These are phyloP conservation scores for Chionographis japonica DNA, from an alignment of 106 monocot species.

Conservation along the genomic window DNA sequence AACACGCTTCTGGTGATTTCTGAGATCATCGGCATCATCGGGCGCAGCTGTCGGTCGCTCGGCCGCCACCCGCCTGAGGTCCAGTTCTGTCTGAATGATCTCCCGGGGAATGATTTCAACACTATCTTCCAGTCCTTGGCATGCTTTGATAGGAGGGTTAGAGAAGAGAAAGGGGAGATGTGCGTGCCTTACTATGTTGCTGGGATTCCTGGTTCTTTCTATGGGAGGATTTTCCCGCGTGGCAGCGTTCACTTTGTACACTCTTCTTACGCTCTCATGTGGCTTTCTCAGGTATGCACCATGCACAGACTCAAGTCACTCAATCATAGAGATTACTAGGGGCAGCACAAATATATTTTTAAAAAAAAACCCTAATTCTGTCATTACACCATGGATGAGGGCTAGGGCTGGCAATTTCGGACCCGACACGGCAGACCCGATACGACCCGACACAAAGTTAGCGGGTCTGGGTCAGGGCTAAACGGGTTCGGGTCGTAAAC, in stretches of 20 bases:
- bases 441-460: too few relatives aligned
- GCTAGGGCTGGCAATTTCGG: too few relatives aligned
- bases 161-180: background rate
- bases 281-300: slow-evolving; percentile 44
- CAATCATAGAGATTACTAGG: too few relatives aligned
- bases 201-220: slow-evolving; percentile 42
- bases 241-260: slow-evolving; percentile 46
- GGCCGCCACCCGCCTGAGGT: slow-evolving; percentile 9
- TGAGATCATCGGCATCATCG: slow-evolving; percentile 6
- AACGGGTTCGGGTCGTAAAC: too few relatives aligned
- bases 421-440: too few relatives aligned
- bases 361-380: too few relatives aligned
- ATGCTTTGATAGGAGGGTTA: background rate
- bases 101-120: slow-evolving; percentile 47
- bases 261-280: slow-evolving; percentile 43
- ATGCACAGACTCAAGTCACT: too few relatives aligned
- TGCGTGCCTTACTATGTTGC: slow-evolving; percentile 4
- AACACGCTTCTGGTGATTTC: slow-evolving; percentile 13
- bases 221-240: slow-evolving; percentile 28
- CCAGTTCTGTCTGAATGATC: slow-evolving; percentile 35
- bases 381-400: too few relatives aligned
- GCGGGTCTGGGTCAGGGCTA: too few relatives aligned
- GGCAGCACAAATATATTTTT: too few relatives aligned
- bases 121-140: slow-evolving; percentile 6
- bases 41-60: background rate